Evolutionary conservation across 108 stramenopile genomes (phyloP).

Genomic region (Halocafeteria seosinensis): DNA sequence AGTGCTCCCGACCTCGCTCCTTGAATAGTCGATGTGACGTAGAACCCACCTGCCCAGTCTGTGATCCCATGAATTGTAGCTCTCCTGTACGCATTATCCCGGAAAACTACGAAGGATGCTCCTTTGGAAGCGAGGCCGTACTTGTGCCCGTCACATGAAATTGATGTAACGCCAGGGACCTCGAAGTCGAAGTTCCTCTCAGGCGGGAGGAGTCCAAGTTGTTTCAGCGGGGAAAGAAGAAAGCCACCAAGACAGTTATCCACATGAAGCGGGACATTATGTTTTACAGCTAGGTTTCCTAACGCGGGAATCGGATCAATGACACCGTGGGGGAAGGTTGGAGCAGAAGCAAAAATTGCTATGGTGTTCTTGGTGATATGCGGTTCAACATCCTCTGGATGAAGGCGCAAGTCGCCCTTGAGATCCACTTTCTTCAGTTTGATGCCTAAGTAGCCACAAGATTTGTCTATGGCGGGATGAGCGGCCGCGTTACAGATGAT

Average conservation of each 20-base stretch:
- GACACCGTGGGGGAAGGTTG: conserved; percentile 12
- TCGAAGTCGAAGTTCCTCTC: conserved; percentile 14
- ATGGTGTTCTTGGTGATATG: conserved; percentile 6
- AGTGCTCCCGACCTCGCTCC: conserved; percentile 7
- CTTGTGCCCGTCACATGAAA: conserved; percentile 19
- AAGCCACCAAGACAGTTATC: conserved; percentile 16
- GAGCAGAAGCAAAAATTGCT: conserved; percentile 5
- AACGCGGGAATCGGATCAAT: conserved; percentile 6
- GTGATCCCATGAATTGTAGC: neutral
- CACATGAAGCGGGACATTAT: conserved; percentile 6
- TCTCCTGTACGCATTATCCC: neutral
- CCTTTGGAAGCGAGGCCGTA: conserved; percentile 15
- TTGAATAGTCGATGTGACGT: conserved; percentile 13
- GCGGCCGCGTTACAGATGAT: conserved; percentile 5
- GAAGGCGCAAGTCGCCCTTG: neutral
- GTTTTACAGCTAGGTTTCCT: neutral
- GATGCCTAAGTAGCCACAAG: conserved; percentile 5
- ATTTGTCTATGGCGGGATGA: conserved; percentile 15
- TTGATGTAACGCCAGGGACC: conserved; percentile 19
- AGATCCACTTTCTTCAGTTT: conserved; percentile 4
- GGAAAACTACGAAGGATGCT: conserved; percentile 4
- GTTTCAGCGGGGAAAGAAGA: neutral
- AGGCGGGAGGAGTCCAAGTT: neutral
- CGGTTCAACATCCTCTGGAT: neutral
- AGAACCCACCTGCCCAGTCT: conserved; percentile 14